Percentiles rank a stretch among this genome's conserved stretches.
Evolutionary conservation across 1,284 basidiomycete species (phyloP).

Genomic region (Phaffia rhodozyma): DNA sequence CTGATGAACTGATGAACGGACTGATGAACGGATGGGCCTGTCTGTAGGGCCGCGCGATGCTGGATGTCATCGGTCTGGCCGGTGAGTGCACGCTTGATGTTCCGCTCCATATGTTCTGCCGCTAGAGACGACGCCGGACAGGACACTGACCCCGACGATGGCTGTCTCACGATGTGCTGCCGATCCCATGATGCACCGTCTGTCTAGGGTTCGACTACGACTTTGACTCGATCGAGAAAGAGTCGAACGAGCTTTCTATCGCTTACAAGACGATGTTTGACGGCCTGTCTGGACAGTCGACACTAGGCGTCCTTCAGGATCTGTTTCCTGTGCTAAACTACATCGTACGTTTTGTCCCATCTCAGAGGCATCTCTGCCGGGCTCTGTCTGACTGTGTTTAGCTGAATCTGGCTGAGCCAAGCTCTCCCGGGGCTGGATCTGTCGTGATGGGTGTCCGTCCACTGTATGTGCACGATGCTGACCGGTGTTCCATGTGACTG

Average conservation of each 20-base stretch:
- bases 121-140: no score
- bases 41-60: slow-evolving; percentile 40
- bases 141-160: no score
- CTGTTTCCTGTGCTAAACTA: slow-evolving; percentile 19
- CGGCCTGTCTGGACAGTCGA: slow-evolving; percentile 6
- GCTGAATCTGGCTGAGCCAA: no score
- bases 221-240: slow-evolving; percentile 40
- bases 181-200: no score
- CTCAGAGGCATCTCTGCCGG: no score
- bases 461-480: background rate
- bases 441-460: slow-evolving; percentile 8
- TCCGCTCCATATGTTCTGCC: no score
- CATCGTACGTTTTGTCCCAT: background rate
- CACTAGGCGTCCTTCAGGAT: slow-evolving; percentile 17
- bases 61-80: slow-evolving; percentile 60
- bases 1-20: no score
- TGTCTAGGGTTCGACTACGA: slow-evolving; percentile 53
- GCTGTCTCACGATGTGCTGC: background rate
- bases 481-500: slow-evolving; percentile 31
- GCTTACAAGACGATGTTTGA: slow-evolving; percentile 48
- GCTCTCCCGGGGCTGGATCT: no score
- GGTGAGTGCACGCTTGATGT: slow-evolving; percentile 32
- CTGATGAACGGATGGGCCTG: no score
- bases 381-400: no score
- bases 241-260: slow-evolving; percentile 44